phyloP scores from a whole-genome alignment of 306 rosid species.

The Malus domestica region ASM211411v1 NC_041790.1:2845001-2845500 shows the following conservation, averaged over 20 bases:
- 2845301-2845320: conserved; percentile 71
- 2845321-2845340: conserved; percentile 48
- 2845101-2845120: neutral
- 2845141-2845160: too few relatives aligned
- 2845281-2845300: conserved; percentile 85
- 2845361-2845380: neutral
- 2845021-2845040: neutral
- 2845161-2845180: neutral
- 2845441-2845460: neutral
- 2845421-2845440: neutral
- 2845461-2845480: conserved; percentile 20
- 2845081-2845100: neutral
- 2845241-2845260: neutral
- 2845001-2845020: neutral
- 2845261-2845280: neutral
- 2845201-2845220: neutral
- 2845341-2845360: conserved; percentile 43
- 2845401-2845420: neutral
- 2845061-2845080: neutral
- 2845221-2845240: neutral
- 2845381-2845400: conserved; percentile 5
- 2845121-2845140: neutral
- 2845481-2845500: neutral
- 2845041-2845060: neutral
- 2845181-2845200: neutral